phyloP scores from a whole-genome alignment of 208 protist genomes.

The Naegleria gruberi region DNA sequence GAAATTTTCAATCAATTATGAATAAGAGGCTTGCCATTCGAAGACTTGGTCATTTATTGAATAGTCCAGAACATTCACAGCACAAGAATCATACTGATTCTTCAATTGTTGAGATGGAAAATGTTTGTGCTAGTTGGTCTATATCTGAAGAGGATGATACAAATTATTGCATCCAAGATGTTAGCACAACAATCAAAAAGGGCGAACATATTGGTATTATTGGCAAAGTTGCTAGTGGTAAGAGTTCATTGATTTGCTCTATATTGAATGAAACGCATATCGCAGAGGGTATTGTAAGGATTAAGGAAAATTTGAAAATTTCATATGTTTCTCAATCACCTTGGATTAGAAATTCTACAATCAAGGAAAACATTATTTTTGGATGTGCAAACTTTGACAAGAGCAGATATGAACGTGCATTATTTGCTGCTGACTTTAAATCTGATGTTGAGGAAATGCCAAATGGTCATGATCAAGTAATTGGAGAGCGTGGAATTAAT shows the following conservation, averaged over 20 bases:
- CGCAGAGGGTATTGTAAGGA: conserved; percentile 33
- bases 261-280: conserved; percentile 63
- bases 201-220: conserved; percentile 66
- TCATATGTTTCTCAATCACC: conserved; percentile 77
- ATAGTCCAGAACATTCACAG: not conserved
- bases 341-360: conserved; percentile 49
- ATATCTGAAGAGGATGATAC: not conserved
- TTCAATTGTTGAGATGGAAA: not conserved
- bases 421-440: conserved; percentile 63
- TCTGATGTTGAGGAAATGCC: conserved; percentile 66
- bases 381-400: conserved; percentile 47
- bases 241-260: conserved; percentile 61
- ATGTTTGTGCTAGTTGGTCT: not conserved
- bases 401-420: conserved; percentile 41
- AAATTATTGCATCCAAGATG: conserved; percentile 21
- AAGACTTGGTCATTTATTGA: not conserved
- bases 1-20: not conserved
- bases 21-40: not conserved
- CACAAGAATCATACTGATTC: not conserved
- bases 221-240: conserved; percentile 63
- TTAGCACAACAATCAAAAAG: conserved; percentile 45
- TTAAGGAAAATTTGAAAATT: conserved; percentile 31
- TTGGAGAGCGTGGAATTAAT: conserved; percentile 55
- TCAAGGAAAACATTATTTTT: conserved; percentile 82
- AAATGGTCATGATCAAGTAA: not conserved